Percentiles rank a stretch among this genome's conserved stretches.
phyloP scores from a whole-genome alignment of 2,329 filamentous ascomycete genomes.

The Nothopassalora personata region DNA sequence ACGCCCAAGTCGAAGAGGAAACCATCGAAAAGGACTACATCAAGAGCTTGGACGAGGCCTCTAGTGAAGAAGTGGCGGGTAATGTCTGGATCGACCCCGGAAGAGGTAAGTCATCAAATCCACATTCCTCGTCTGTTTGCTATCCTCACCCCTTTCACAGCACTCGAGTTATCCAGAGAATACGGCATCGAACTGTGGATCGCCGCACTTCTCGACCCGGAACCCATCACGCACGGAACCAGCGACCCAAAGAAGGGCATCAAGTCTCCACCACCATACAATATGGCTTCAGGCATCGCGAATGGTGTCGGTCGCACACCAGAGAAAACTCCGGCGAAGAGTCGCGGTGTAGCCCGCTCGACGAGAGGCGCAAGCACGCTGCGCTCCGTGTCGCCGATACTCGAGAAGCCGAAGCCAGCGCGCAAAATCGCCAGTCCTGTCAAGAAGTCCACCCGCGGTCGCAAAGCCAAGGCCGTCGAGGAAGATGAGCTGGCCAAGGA shows the following conservation, averaged over 20 bases:
- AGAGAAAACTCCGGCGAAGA: constrained; percentile 18
- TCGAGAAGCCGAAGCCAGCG: constrained; percentile 39
- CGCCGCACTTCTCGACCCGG: constrained; percentile 81
- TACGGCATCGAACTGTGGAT: constrained; percentile 87
- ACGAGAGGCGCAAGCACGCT: constrained; percentile 47
- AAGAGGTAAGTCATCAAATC: constrained; percentile 44
- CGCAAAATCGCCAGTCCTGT: constrained; percentile 50
- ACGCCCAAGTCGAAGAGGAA: constrained; percentile 62
- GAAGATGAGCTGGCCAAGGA: constrained; percentile 25
- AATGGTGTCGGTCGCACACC: constrained; percentile 27
- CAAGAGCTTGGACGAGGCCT: constrained; percentile 75
- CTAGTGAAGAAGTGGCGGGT: constrained; percentile 85
- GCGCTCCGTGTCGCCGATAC: constrained; percentile 56
- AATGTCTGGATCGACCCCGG: constrained; percentile 93
- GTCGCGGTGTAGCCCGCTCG: constrained; percentile 17
- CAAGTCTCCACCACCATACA: constrained; percentile 72
- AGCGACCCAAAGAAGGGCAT: constrained; percentile 63
- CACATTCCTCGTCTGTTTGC: constrained; percentile 12
- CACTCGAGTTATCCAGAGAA: constrained; percentile 76
- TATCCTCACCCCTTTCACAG: constrained; percentile 43
- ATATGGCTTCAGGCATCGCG: constrained; percentile 30
- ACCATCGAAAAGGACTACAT: constrained; percentile 74
- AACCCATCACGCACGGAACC: constrained; percentile 64
- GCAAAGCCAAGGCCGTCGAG: constrained; percentile 27
- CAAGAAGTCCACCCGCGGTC: constrained; percentile 42